Conservation (phyloP, 805 yeast species). For the Deakozyma indianensis region DNA sequence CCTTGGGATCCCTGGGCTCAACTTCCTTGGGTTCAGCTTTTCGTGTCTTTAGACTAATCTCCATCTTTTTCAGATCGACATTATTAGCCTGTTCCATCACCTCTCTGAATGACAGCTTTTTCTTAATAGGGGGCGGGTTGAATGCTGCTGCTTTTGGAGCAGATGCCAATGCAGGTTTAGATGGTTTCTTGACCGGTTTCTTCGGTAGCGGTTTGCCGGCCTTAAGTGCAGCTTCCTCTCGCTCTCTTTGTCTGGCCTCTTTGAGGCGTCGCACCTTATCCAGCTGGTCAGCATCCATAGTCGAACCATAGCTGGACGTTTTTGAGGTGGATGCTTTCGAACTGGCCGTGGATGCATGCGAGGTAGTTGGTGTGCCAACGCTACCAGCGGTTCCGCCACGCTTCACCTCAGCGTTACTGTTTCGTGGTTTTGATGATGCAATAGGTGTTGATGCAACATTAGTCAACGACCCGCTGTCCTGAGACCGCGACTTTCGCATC, state of each 20-base stretch:
- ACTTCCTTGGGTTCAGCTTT: not conserved
- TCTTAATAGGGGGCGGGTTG: constrained; percentile 6
- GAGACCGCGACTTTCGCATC: constrained; percentile 1
- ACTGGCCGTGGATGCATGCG: not conserved
- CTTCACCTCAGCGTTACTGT: not conserved
- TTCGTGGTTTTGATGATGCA: too few species aligned
- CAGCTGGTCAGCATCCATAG: not conserved
- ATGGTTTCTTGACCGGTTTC: not conserved
- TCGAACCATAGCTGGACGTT: not conserved
- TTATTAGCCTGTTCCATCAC: constrained; percentile 53
- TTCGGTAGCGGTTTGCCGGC: not conserved
- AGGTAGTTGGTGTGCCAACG: not conserved
- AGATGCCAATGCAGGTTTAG: not conserved
- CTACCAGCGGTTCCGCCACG: not conserved
- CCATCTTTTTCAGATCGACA: constrained; percentile 35
- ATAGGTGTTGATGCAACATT: not conserved
- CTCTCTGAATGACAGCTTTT: constrained; percentile 41
- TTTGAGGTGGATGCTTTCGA: not conserved
- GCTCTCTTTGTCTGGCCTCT: not conserved
- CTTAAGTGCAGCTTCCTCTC: not conserved
- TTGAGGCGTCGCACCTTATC: not conserved
- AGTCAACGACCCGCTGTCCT: not conserved
- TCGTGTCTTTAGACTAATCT: constrained; percentile 23
- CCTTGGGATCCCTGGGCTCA: not conserved
- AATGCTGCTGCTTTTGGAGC: not conserved